phyloP scores from a whole-genome alignment of 805 yeast species.

The Sungouiella blattae region DNA sequence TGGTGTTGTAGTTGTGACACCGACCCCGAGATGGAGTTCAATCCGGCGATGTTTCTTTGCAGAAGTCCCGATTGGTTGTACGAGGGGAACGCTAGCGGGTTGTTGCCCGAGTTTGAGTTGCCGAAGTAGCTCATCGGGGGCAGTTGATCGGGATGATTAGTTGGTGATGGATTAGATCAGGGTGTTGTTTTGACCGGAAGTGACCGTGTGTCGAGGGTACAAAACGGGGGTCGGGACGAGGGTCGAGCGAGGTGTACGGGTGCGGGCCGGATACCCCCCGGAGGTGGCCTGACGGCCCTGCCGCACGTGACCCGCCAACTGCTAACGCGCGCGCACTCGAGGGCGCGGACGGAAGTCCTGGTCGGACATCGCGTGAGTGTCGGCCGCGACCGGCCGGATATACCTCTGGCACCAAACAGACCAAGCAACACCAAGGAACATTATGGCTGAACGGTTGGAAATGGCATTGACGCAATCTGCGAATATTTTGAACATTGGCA shows the following conservation, averaged over 20 bases:
- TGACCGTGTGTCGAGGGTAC: background rate
- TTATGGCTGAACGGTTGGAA: too few species aligned
- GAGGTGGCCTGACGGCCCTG: background rate
- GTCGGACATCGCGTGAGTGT: too few species aligned
- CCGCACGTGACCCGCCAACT: too few species aligned
- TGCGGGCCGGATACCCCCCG: background rate
- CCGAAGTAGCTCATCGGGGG: slow-evolving; percentile 18
- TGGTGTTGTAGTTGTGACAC: slow-evolving; percentile 9
- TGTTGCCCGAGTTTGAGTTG: slow-evolving; percentile 12
- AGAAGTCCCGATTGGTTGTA: slow-evolving; percentile 15
- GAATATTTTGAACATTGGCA: too few species aligned
- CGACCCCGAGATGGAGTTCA: slow-evolving; percentile 4
- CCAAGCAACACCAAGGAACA: too few species aligned
- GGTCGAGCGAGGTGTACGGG: slow-evolving; percentile 4
- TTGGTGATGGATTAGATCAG: too few species aligned
- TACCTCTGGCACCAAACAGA: too few species aligned
- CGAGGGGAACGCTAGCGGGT: slow-evolving; percentile 22
- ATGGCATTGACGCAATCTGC: too few species aligned
- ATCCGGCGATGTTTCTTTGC: slow-evolving; percentile 10
- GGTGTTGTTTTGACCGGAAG: slow-evolving; percentile 4
- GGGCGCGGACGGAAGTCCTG: too few species aligned
- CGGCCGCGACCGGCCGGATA: too few species aligned
- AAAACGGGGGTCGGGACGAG: slow-evolving; percentile 5
- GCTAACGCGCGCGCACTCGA: too few species aligned
- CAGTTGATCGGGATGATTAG: too few species aligned